Evolutionary conservation across 2,329 filamentous ascomycete genomes (phyloP).

Genomic region (Pseudonectria buxi): DNA sequence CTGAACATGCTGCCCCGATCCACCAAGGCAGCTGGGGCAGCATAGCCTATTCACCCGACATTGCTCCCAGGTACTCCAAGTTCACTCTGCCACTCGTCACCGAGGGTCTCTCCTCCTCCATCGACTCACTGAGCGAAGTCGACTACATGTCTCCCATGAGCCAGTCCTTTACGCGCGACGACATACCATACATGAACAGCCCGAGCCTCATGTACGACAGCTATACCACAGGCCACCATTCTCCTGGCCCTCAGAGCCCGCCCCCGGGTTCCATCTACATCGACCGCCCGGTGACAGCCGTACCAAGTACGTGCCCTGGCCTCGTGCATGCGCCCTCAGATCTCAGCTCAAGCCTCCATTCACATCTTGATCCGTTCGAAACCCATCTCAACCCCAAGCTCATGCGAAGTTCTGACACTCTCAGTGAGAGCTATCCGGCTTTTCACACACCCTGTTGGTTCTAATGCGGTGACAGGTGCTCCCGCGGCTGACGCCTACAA

Average conservation of each 20-base stretch:
- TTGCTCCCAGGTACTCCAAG: constrained; percentile 37
- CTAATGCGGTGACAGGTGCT: constrained; percentile 38
- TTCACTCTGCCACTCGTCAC: constrained; percentile 40
- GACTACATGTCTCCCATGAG: constrained; percentile 57
- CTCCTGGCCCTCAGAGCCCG: constrained; percentile 50
- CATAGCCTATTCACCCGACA: constrained; percentile 39
- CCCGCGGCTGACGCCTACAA: constrained; percentile 48
- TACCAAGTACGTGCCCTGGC: constrained; percentile 54
- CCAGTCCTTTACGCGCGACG: constrained; percentile 51
- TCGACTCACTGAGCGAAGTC: constrained; percentile 55
- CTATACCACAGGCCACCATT: constrained; percentile 43
- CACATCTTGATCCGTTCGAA: constrained; percentile 53
- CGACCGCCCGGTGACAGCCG: constrained; percentile 40
- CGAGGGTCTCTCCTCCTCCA: constrained; percentile 46
- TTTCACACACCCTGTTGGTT: constrained; percentile 29
- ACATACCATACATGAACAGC: constrained; percentile 49
- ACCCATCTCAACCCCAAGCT: constrained; percentile 46
- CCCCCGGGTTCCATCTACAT: constrained; percentile 45
- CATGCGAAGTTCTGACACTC: constrained; percentile 48
- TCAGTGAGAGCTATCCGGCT: constrained; percentile 41
- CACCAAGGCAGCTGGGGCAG: constrained; percentile 39
- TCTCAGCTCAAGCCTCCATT: constrained; percentile 52
- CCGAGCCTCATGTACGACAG: constrained; percentile 52
- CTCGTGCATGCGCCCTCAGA: constrained; percentile 56
- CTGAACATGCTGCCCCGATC: constrained; percentile 34